Percentiles rank a stretch among this genome's conserved stretches.
These are phyloP conservation scores for Nematocida minor DNA, from an alignment of 371 early-diverging fungal species.

Conservation along the genomic window DNA sequence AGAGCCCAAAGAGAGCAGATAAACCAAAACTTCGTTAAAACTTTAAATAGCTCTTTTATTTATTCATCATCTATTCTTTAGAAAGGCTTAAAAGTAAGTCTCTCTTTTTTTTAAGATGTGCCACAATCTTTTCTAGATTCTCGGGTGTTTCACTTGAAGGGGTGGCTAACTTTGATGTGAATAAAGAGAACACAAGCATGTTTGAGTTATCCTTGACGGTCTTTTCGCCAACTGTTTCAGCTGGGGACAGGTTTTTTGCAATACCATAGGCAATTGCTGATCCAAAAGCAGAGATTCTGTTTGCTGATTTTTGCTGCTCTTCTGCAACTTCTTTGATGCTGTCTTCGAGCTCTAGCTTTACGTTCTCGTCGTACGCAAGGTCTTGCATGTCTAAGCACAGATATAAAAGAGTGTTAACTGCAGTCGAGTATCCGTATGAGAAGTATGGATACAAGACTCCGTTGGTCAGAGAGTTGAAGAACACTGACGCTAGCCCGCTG, in stretches of 20 bases:
- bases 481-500: background rate
- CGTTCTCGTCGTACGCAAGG: background rate
- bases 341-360: background rate
- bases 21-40: no score
- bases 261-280: slow-evolving; percentile 8
- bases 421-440: slow-evolving; percentile 25
- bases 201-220: slow-evolving; percentile 1
- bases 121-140: background rate
- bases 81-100: background rate
- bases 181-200: background rate
- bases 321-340: background rate
- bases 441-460: slow-evolving; percentile 19
- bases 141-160: background rate
- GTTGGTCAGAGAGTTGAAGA: background rate
- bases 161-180: slow-evolving; percentile 1
- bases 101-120: slow-evolving; percentile 11
- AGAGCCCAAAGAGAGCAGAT: no score
- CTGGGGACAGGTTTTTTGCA: slow-evolving; percentile 3
- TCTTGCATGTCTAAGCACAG: slow-evolving; percentile 15
- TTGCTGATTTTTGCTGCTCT: background rate
- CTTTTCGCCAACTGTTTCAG: background rate
- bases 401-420: slow-evolving; percentile 29
- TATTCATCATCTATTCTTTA: background rate
- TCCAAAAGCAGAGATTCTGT: background rate
- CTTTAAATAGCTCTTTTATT: no score